Evolutionary conservation across 2,329 filamentous ascomycete genomes (phyloP).

Genomic region (Fusarium penzigii): DNA sequence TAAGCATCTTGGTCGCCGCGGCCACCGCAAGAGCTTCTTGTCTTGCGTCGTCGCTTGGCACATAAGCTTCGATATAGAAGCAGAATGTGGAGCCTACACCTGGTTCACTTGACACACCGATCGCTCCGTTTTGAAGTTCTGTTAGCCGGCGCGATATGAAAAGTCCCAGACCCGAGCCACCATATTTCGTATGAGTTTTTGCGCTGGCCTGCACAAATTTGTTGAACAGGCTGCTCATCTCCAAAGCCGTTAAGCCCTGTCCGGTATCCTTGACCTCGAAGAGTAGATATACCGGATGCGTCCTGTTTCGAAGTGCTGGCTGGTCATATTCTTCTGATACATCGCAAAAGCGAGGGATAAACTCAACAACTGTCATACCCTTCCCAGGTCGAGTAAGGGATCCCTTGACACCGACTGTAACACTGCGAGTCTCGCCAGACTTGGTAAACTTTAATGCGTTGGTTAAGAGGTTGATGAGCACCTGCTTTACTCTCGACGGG

Average conservation of each 20-base stretch:
- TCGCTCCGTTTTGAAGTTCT: slow-evolving; percentile 77
- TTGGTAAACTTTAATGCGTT: slow-evolving; percentile 84
- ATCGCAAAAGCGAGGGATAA: slow-evolving; percentile 59
- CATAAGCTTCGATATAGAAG: slow-evolving; percentile 67
- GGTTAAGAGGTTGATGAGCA: slow-evolving; percentile 77
- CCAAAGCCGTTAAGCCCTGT: slow-evolving; percentile 68
- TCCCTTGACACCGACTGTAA: slow-evolving; percentile 50
- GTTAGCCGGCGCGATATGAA: slow-evolving; percentile 81
- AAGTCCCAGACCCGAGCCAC: slow-evolving; percentile 74
- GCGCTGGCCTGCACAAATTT: slow-evolving; percentile 78
- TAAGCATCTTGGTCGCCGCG: slow-evolving; percentile 34
- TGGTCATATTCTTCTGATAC: slow-evolving; percentile 42
- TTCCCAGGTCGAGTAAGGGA: slow-evolving; percentile 40
- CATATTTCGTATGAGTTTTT: slow-evolving; percentile 75
- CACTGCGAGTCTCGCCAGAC: slow-evolving; percentile 57
- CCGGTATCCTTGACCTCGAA: slow-evolving; percentile 79
- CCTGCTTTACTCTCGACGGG: slow-evolving; percentile 73
- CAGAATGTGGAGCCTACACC: slow-evolving; percentile 74
- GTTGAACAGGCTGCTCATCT: slow-evolving; percentile 75
- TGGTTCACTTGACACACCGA: slow-evolving; percentile 69
- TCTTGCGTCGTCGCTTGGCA: slow-evolving; percentile 41
- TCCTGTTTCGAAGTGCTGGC: slow-evolving; percentile 31
- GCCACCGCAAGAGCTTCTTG: slow-evolving; percentile 43
- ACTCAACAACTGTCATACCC: slow-evolving; percentile 53
- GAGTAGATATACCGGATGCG: slow-evolving; percentile 62